A percentile compares a stretch with the other conserved stretches of the same genome.
phyloP scores from a whole-genome alignment of 1,284 basidiomycete species.

The Ceratobasidium papillatum region DNA sequence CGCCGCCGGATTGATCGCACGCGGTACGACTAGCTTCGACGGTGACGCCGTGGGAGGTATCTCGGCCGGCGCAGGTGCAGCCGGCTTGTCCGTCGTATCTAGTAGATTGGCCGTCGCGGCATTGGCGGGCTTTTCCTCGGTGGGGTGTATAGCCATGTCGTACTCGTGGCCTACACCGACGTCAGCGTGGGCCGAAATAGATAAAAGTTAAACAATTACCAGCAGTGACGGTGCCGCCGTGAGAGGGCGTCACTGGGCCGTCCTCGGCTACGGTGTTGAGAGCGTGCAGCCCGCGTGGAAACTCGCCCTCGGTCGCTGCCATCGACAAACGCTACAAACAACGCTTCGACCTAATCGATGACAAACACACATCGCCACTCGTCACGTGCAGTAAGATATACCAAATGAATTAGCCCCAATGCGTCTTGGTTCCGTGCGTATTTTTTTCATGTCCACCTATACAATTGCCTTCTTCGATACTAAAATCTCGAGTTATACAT shows the following conservation, averaged over 20 bases:
- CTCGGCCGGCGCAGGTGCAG: slow-evolving; percentile 41
- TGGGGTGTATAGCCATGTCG: slow-evolving; percentile 56
- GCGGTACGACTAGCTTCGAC: slow-evolving; percentile 37
- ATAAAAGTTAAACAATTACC: background rate
- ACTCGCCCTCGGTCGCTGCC: slow-evolving; percentile 31
- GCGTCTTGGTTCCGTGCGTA: too few relatives aligned
- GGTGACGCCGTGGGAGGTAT: slow-evolving; percentile 34
- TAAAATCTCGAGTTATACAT: too few relatives aligned
- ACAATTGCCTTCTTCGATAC: too few relatives aligned
- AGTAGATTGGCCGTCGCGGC: slow-evolving; percentile 47
- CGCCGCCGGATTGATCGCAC: slow-evolving; percentile 36
- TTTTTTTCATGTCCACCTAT: too few relatives aligned
- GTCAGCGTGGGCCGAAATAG: background rate
- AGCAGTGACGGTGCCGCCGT: slow-evolving; percentile 63
- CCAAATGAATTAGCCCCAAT: background rate
- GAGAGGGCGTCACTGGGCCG: slow-evolving; percentile 60
- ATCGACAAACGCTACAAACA: slow-evolving; percentile 3
- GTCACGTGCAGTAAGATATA: background rate
- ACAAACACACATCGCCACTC: slow-evolving; percentile 12
- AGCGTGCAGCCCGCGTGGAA: slow-evolving; percentile 34
- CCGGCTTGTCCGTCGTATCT: slow-evolving; percentile 46
- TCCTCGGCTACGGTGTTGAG: slow-evolving; percentile 30
- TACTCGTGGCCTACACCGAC: slow-evolving; percentile 61
- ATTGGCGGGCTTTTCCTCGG: slow-evolving; percentile 51
- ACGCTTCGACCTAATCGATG: background rate